A percentile compares a stretch with the other conserved stretches of the same genome.
These are phyloP conservation scores for Zasmidium citrigriseum DNA, from an alignment of 2,329 filamentous ascomycete species.

Conservation along the genomic window DNA sequence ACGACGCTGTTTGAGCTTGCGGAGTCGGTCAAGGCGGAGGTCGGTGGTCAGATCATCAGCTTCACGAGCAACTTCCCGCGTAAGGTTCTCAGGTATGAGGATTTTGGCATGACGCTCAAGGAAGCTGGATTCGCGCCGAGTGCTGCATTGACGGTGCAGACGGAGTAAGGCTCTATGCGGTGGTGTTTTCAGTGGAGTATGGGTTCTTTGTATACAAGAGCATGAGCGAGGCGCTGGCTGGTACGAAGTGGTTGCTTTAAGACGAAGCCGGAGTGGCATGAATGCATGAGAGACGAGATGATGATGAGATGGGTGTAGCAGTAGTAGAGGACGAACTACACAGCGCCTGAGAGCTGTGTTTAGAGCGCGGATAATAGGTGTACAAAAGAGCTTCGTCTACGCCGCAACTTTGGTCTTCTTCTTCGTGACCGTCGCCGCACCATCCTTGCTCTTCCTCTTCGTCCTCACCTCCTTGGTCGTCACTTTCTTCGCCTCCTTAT, in stretches of 20 bases:
- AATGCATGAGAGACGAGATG: not conserved
- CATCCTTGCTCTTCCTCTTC: constrained; percentile 23
- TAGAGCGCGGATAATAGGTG: not conserved
- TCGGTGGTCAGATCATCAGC: constrained; percentile 67
- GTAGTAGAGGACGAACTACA: not conserved
- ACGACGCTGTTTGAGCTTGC: constrained; percentile 93
- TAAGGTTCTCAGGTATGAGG: constrained; percentile 70
- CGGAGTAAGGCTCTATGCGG: not conserved
- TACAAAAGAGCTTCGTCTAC: not conserved
- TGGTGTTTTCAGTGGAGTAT: not conserved
- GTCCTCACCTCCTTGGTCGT: constrained; percentile 18
- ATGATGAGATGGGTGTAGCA: not conserved
- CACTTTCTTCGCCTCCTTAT: constrained; percentile 6
- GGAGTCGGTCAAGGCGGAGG: constrained; percentile 70
- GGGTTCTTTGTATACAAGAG: not conserved
- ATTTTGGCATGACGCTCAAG: constrained; percentile 88
- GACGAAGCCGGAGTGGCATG: not conserved
- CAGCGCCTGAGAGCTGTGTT: too few relatives aligned
- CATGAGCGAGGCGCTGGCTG: not conserved
- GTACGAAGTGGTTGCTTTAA: not conserved
- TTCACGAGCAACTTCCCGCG: constrained; percentile 87
- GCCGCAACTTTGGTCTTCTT: constrained; percentile 17
- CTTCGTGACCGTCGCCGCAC: constrained; percentile 16
- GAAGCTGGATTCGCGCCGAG: constrained; percentile 89
- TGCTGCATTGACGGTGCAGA: constrained; percentile 64